phyloP scores from a whole-genome alignment of 805 yeast species.

The Henningerozyma blattae region DNA sequence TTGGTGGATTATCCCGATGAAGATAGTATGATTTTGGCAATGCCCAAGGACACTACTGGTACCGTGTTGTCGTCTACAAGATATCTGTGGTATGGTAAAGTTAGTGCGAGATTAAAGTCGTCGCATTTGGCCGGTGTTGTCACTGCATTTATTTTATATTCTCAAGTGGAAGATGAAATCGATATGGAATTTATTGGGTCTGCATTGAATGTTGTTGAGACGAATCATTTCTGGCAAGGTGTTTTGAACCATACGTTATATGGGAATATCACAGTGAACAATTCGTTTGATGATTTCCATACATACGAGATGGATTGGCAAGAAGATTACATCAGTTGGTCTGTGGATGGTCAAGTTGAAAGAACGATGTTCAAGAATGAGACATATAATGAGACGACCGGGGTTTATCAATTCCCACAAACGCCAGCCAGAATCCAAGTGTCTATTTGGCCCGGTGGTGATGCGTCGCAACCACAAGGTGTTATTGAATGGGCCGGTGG shows the following conservation, averaged over 20 bases:
- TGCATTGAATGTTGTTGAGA: conserved; percentile 52
- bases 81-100: conserved; percentile 82
- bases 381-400: conserved; percentile 52
- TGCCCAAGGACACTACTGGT: conserved; percentile 69
- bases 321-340: conserved; percentile 61
- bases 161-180: conserved; percentile 82
- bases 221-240: conserved; percentile 76
- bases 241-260: conserved; percentile 54
- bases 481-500: conserved; percentile 87
- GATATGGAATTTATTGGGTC: conserved; percentile 82
- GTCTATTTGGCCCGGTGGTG: conserved; percentile 75
- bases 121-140: conserved; percentile 74
- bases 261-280: conserved; percentile 25
- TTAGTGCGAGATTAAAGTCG: conserved; percentile 55
- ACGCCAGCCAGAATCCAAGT: conserved; percentile 65
- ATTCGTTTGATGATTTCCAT: conserved; percentile 62
- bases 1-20: conserved; percentile 37
- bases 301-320: conserved; percentile 72
- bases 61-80: conserved; percentile 70
- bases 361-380: conserved; percentile 53
- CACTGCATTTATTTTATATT: conserved; percentile 68
- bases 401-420: conserved; percentile 50
- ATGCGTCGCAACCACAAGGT: conserved; percentile 39
- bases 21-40: conserved; percentile 51
- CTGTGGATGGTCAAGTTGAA: conserved; percentile 51